These are phyloP conservation scores for Nothophytophthora sp. DNA, from an alignment of 352 stramenopile genomes.

Conservation along the genomic window DNA sequence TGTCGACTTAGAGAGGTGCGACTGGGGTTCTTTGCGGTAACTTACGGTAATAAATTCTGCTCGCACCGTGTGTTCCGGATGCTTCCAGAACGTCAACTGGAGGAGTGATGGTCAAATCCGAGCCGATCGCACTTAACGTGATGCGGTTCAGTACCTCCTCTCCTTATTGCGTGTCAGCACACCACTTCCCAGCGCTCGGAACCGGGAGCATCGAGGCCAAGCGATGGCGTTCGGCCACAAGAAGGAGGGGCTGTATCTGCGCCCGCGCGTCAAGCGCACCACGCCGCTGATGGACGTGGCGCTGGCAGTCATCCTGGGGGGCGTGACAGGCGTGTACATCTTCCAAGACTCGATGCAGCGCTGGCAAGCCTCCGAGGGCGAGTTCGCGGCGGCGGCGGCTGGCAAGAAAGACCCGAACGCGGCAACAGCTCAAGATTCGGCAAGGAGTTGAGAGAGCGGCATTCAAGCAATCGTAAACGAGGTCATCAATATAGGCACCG, in stretches of 20 bases:
- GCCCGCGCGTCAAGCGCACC: conserved; percentile 47
- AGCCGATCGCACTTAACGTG: conserved; percentile 14
- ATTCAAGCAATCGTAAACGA: too few species aligned
- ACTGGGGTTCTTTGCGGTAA: too few species aligned
- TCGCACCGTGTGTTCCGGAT: too few species aligned
- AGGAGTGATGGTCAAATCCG: conserved; percentile 28
- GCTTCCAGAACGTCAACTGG: conserved; percentile 24
- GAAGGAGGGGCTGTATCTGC: conserved; percentile 49
- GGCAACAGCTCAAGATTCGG: conserved; percentile 1
- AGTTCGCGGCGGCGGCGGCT: conserved; percentile 20
- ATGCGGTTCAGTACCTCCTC: too few species aligned
- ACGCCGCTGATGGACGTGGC: conserved; percentile 66
- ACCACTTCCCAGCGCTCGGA: not conserved
- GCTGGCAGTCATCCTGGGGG: conserved; percentile 52
- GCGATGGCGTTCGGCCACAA: conserved; percentile 46
- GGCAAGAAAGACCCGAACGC: conserved; percentile 20
- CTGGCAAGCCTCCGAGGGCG: conserved; percentile 42
- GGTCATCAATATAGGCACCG: too few species aligned
- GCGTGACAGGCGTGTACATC: conserved; percentile 69
- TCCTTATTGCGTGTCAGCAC: too few species aligned
- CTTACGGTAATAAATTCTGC: conserved; percentile 6
- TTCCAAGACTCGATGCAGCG: conserved; percentile 69
- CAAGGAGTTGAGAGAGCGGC: conserved; percentile 13
- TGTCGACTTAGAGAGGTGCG: not conserved
- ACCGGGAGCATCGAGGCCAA: not conserved